Evolutionary conservation across 345 rosid genomes (phyloP), one percentile per base, ranked within the genome.

Genomic region (Citrus hindsii): DNA sequence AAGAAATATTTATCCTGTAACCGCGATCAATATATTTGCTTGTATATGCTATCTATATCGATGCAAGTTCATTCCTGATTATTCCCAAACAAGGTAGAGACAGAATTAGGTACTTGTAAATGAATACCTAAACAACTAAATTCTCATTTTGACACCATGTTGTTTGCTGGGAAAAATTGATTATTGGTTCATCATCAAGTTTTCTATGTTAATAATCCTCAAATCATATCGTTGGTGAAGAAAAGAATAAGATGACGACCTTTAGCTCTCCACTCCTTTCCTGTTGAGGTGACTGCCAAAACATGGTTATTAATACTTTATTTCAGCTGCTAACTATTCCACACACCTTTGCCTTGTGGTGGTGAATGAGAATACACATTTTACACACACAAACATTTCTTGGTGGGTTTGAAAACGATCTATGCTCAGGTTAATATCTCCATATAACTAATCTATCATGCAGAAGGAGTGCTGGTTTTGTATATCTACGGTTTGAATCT

Each of bases 391-490:
- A 69, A 6, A 46, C 13, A 19, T 35, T 25, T 25, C 1, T 19
- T 60, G 14, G 35, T 60, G 24, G 77, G 21, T 25, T 60, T 55
- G 18, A 27, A 46, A 60, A 25, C 55, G 1, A 8, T 8, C 10
- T 60, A 30, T 35, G 7, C 42, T 48, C 27, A 24, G 33, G 28
- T 64, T 33, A n/a, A 74, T 53, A 12, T 73, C 60, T 42, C 3
- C 19, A 35, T 75, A 46, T 10, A 24, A 22, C 32, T 71, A 66
- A n/a, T 63, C 25, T 42, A 55, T 27, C 73, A 48, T 65, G 77
- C 91, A 95, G 98, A 77, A 86, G 91, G 74, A 95, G 95, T 76
- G 85, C 93, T 0, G 98, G 98, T 63, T 81, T 53, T 73, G 98
- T 95, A 33, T 93, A 93, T 82, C 82, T 95, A 75, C 89, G 89